Evolutionary conservation across 2,329 filamentous ascomycete species (phyloP), one percentile per base, ranked within the genome.

Genomic region (Intubia oerlemansii): DNA sequence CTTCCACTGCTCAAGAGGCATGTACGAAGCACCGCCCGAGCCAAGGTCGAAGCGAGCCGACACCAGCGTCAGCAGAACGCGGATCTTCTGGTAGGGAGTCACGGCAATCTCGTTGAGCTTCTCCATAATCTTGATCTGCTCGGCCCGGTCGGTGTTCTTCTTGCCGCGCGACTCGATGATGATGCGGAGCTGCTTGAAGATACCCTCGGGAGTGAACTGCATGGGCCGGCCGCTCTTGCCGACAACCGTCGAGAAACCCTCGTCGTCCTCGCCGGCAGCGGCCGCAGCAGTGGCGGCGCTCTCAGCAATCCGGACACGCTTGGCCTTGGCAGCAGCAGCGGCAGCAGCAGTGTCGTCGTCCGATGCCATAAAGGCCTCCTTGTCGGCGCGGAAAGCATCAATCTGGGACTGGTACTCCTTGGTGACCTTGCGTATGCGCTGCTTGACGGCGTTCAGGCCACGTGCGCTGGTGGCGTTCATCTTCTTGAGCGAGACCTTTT

Each of bases 401-500:
- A 98, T 75, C 46, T 92, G 79, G 36, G 66, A 60, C 46, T 80
- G 69, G 56, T 85, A 85, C 39, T 95, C 85, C 57, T 91, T 90
- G 65, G 85, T 91, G 57, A 85, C 85, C 68, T 93, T 95, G 69
- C 85, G 84, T 60, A 98, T 81, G 57, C 84, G 84, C 54, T 98
- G 88, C 59, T 93, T 91, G 46, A 95, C 79, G 37, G 84, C 81
- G 52, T 95, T 98, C 45, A 98, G 67, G 45, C 84, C 82, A 55
- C 82, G 80, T 39, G 82, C 77, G 48, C 85, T 90, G 47, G 75
- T 88, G 36, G 84, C 82, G 57, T 92, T 98, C 84, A 95, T 92
- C 66, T 93, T 95, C 70, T 93, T 93, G 38, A 75, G 71, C 3
- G 79, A 78, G 41, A 90, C 78, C 62, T 98, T 98, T 50, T 91